These are phyloP conservation scores for Atkinsonella hypoxylon DNA, from an alignment of 2,329 filamentous ascomycete genomes.

Conservation along the genomic window DNA sequence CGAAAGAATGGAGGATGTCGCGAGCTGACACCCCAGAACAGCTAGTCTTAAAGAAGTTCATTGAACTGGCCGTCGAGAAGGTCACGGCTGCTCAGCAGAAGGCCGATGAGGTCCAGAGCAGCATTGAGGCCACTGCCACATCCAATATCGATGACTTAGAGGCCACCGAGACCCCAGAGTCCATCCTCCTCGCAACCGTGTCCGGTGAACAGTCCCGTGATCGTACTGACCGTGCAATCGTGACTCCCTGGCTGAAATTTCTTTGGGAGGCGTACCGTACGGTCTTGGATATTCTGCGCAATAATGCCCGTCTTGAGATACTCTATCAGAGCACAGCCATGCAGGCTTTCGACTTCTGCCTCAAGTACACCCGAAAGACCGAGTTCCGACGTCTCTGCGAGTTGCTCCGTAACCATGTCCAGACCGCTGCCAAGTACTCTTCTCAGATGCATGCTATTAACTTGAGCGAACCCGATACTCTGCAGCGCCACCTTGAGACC, in stretches of 20 bases:
- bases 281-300: conserved; percentile 95
- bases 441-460: conserved; percentile 99
- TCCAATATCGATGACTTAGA: conserved; percentile 88
- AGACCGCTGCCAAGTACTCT: conserved; percentile 98
- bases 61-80: conserved; percentile 91
- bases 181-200: conserved; percentile 92
- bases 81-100: conserved; percentile 92
- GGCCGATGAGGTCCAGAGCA: conserved; percentile 88
- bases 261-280: conserved; percentile 99
- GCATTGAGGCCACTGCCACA: conserved; percentile 58
- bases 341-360: conserved; percentile 97
- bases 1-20: background rate
- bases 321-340: conserved; percentile 98
- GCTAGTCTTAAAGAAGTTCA: conserved; percentile 94
- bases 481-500: conserved; percentile 94
- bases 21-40: conserved; percentile 21
- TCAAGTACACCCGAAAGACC: conserved; percentile 96
- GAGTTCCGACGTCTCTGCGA: conserved; percentile 98
- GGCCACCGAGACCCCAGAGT: conserved; percentile 94
- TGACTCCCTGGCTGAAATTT: conserved; percentile 98
- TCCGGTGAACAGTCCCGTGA: conserved; percentile 96
- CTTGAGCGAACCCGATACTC: conserved; percentile 89
- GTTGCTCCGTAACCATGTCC: conserved; percentile 93
- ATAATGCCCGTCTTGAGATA: conserved; percentile 93
- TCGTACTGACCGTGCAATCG: conserved; percentile 93